Base-by-base conservation (phyloP, 2,329 filamentous ascomycete species). In the Cryphonectria nitschkei region DNA sequence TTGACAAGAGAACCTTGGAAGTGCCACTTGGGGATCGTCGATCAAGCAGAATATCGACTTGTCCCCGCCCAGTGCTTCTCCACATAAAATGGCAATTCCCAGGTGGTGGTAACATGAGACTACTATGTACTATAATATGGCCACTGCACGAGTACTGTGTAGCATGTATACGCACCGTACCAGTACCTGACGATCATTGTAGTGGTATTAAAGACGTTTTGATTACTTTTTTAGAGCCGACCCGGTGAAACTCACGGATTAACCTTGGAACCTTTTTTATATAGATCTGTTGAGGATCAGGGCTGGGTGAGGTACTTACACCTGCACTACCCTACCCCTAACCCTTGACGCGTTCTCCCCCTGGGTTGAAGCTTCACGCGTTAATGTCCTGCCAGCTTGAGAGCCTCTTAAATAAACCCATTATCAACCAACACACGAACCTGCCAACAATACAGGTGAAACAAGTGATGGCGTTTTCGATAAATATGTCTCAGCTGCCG, bases 401-500 rank as follows among this genome's bases (percentile, higher is more conserved):
- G 29, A 58, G 29, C 29, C 29, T 58, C 54, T 8, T 8, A 19
- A 14, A 32, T 29, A 32, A 58, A 0, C 14, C 26, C 22, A 50
- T 34, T 34, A 34, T 26, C 4, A 6, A 58, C 14, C 1, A n/a
- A 14, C 26, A 11, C 26, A 50, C 46, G 43, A 22, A 50, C 7
- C 14, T 8, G 22, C 9, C 56, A 37, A 26, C 34, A 16, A 43
- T n/a, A 43, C 13, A 63, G 37, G 37, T 5, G 37, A 26, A 9
- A 39, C 37, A 39, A 16, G n/a, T 22, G 29, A 68, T 64, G 43
- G 32, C 22, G 37, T 19, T 22, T 50, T 52, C 52, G n/a, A n/a
- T 32, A 41, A 50, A 16, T 26, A 65, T 72, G 65, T 52, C 61
- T 76, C 77, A 82, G 70, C 81, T 87, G 19, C 87, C 87, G 2